Evolutionary conservation across 2,329 filamentous ascomycete species (phyloP), one percentile per base, ranked within the genome.

Genomic region (Aspergillus transmontanensis): DNA sequence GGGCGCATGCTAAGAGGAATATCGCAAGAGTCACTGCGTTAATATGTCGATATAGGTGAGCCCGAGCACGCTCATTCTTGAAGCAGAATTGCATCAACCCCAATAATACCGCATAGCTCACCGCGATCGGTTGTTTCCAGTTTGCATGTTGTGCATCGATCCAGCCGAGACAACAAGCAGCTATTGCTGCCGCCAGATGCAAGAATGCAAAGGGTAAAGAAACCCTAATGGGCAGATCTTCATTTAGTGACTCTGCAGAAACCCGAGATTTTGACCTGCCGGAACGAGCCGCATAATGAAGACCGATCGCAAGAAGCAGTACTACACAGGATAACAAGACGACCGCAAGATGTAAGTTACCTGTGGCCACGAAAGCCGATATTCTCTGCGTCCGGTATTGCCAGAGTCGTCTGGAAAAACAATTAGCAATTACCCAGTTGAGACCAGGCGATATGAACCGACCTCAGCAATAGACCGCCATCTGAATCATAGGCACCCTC

Each of bases 91-190:
- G 67, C 16, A 58, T 55, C 12, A 72, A 39, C 10, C 66, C 68
- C 51, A 75, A 46, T 3, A 70, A 45, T 0, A 71, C 64, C 54
- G 69, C 51, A 59, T 75, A 75, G 46, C 67, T 72, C 41, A 73
- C 45, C 16, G 71, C 53, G 12, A 68, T 21, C 19, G 70, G 59
- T 58, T 63, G 63, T 61, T 69, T 68, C 71, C 71, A 73, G 41
- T 58, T 58, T 14, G 57, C 57, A 21, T 61, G 34, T 7, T 58
- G 48, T 9, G 58, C 14, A n/a, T 65, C 55, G 19, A 66, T 21
- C 60, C 66, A 67, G 26, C 65, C 55, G n/a, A 71, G 57, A 57
- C 58, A 63, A 43, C 64, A 71, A 21, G 69, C 68, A 6, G 61
- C 62, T 10, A 66, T 59, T 7, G 62, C 56, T 39, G 57, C 59